These are phyloP conservation scores for Tylopilus vinaceipallidus DNA, from an alignment of 768 basidiomycete genomes.

Conservation along the genomic window DNA sequence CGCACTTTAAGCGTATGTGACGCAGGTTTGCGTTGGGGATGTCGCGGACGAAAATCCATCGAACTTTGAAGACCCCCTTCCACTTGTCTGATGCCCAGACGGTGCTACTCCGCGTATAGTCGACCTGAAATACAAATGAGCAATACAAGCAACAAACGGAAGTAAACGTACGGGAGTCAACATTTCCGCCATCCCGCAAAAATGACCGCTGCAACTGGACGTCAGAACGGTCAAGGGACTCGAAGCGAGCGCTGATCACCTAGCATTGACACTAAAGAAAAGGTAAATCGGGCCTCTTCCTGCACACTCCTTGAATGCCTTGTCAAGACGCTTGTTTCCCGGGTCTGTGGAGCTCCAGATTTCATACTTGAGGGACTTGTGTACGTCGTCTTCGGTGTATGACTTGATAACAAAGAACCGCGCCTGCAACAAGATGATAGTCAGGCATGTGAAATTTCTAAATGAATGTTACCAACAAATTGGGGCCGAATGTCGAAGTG, in stretches of 20 bases:
- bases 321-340: constrained; percentile 95
- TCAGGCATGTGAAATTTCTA: neutral
- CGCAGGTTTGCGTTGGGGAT: constrained; percentile 87
- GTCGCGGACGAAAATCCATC: constrained; percentile 97
- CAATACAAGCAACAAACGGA: neutral
- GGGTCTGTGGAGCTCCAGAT: constrained; percentile 98
- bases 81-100: constrained; percentile 99
- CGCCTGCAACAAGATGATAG: constrained; percentile 48
- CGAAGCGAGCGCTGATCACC: constrained; percentile 35
- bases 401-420: constrained; percentile 98
- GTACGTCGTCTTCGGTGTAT: constrained; percentile 98
- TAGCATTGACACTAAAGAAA: constrained; percentile 97
- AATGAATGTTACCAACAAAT: constrained; percentile 51
- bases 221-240: constrained; percentile 9
- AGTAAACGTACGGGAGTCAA: constrained; percentile 69
- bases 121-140: constrained; percentile 50
- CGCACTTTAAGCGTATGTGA: constrained; percentile 83
- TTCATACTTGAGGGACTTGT: constrained; percentile 96
- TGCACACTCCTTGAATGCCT: constrained; percentile 94
- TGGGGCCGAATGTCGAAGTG: constrained; percentile 79
- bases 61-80: constrained; percentile 99
- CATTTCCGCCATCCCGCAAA: constrained; percentile 99
- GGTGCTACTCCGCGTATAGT: constrained; percentile 90
- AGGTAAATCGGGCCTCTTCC: constrained; percentile 94
- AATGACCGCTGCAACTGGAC: constrained; percentile 69